Percentiles rank a stretch among this genome's conserved stretches.
phyloP scores from a whole-genome alignment of 306 rosid genomes.

The Medicago lupulina region DNA sequence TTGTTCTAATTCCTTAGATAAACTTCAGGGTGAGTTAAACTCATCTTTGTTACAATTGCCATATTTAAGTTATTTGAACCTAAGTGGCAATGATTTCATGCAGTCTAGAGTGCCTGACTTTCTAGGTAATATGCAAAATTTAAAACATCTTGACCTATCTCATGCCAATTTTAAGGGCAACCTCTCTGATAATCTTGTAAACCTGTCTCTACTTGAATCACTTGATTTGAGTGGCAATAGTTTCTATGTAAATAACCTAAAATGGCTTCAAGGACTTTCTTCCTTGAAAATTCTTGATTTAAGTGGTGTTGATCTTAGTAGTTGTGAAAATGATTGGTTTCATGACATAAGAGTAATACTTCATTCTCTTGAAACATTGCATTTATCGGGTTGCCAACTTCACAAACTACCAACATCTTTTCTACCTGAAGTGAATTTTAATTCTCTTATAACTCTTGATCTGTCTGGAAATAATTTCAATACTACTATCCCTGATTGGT shows the following conservation, averaged over 20 bases:
- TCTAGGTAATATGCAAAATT: conserved; percentile 20
- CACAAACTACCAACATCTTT: neutral
- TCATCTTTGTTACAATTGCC: conserved; percentile 36
- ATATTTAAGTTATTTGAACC: conserved; percentile 28
- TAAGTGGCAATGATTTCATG: conserved; percentile 39
- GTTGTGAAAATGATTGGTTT: conserved; percentile 24
- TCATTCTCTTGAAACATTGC: conserved; percentile 9
- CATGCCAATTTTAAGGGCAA: conserved; percentile 20
- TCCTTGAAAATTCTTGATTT: conserved; percentile 35
- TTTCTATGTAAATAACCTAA: neutral
- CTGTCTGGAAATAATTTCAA: neutral
- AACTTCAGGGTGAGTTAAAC: neutral
- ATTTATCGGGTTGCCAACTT: conserved; percentile 27
- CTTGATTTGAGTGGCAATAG: conserved; percentile 29
- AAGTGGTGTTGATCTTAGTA: conserved; percentile 17
- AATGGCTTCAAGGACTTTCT: too few species aligned
- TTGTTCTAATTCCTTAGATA: neutral
- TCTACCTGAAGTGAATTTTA: neutral
- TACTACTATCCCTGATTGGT: conserved; percentile 28
- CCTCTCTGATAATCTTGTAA: conserved; percentile 21
- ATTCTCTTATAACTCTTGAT: conserved; percentile 31
- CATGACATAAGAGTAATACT: conserved; percentile 1
- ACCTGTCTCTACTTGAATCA: conserved; percentile 33
- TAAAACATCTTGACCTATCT: conserved; percentile 43
- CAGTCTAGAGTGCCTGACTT: conserved; percentile 11